Percentiles rank a stretch among this genome's conserved stretches.
phyloP scores from a whole-genome alignment of 2,329 filamentous ascomycete species.

The Cercospora citrullina region DNA sequence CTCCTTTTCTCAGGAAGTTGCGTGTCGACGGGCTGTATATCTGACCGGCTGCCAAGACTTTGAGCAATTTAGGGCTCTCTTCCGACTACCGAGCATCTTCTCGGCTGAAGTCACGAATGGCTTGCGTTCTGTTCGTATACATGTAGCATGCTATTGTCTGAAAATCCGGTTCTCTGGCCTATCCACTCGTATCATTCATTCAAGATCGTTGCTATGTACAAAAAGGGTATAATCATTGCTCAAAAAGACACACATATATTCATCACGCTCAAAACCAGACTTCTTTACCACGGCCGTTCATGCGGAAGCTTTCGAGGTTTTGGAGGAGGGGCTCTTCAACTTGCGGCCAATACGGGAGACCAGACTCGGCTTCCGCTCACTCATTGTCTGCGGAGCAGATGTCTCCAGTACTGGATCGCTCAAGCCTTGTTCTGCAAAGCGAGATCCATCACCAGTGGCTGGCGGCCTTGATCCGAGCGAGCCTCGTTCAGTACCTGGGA shows the following conservation, averaged over 20 bases:
- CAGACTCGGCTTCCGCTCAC: constrained; percentile 7
- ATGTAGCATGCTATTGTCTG: not conserved
- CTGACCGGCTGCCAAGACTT: not conserved
- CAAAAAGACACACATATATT: not conserved
- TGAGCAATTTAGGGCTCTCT: not conserved
- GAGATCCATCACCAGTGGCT: not conserved
- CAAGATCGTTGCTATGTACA: not conserved
- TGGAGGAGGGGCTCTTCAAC: constrained; percentile 2
- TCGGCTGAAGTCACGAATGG: no score
- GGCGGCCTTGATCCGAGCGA: not conserved
- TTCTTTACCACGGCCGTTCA: not conserved
- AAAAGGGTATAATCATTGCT: constrained; percentile 1
- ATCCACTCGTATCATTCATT: not conserved
- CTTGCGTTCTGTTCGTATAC: not conserved
- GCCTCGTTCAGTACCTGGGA: constrained; percentile 6
- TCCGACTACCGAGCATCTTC: not conserved
- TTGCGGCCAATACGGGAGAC: constrained; percentile 9
- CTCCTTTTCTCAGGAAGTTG: not conserved
- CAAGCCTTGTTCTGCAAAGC: constrained; percentile 6
- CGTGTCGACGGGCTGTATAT: not conserved
- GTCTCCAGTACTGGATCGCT: not conserved
- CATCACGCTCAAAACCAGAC: not conserved
- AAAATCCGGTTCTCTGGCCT: not conserved
- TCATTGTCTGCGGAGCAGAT: not conserved
- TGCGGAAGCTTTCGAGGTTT: not conserved